Evolutionary conservation across 208 protist species (phyloP).

Genomic region (Tritrichomonas foetus): DNA sequence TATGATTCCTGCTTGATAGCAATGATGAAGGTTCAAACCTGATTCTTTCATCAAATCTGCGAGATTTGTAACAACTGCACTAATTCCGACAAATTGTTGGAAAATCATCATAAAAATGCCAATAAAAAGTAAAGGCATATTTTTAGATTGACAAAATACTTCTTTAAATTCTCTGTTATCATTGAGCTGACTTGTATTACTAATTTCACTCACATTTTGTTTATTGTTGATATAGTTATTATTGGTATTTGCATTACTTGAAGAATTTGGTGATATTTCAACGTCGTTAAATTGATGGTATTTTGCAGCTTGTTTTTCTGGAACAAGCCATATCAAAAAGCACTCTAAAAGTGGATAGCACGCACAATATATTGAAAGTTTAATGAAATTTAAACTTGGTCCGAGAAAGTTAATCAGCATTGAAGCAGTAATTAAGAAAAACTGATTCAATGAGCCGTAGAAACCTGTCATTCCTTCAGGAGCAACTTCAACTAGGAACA

Average conservation of each 20-base stretch:
- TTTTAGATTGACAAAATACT: background rate
- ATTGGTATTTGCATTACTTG: no score
- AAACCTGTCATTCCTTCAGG: background rate
- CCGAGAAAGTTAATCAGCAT: background rate
- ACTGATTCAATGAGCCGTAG: background rate
- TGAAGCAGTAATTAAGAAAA: background rate
- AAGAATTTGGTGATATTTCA: no score
- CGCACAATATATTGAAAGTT: background rate
- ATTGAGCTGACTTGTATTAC: no score
- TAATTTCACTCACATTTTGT: no score
- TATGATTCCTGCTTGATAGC: no score
- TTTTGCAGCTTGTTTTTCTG: no score
- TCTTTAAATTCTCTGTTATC: background rate
- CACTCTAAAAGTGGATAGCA: background rate
- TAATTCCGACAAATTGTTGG: slow-evolving; percentile 41
- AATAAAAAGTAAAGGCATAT: background rate
- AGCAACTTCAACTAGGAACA: background rate
- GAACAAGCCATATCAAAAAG: no score
- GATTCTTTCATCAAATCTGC: background rate
- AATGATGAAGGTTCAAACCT: background rate
- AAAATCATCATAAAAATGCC: slow-evolving; percentile 18
- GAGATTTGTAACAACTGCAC: slow-evolving; percentile 38
- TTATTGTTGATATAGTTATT: no score
- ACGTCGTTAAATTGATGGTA: no score
- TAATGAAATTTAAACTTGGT: background rate